These are phyloP conservation scores for Hyaloscypha variabilis DNA, from an alignment of 495 filamentous ascomycete genomes.

Conservation along the genomic window DNA sequence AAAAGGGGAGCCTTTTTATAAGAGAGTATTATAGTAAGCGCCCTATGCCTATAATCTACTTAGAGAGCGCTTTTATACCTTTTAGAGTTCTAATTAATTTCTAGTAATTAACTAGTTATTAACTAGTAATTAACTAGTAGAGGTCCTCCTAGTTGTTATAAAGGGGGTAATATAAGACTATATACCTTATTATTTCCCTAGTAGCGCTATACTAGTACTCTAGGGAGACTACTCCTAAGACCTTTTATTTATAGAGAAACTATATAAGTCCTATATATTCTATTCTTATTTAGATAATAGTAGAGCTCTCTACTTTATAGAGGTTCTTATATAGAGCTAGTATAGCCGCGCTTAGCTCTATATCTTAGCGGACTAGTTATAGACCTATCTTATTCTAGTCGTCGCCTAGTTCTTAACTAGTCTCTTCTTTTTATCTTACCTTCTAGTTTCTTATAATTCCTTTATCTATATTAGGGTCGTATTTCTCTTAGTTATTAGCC, in stretches of 20 bases:
- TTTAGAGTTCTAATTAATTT: background rate
- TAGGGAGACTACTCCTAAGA: too few species aligned
- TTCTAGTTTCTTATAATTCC: conserved; percentile 1
- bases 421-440: background rate
- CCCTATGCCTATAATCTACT: background rate
- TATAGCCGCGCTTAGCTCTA: background rate
- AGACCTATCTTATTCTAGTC: background rate
- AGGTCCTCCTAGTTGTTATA: background rate
- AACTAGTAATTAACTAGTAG: background rate
- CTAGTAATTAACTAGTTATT: background rate
- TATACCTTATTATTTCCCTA: too few species aligned
- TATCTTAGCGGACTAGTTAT: background rate
- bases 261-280: too few species aligned
- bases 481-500: too few species aligned
- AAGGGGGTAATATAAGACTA: background rate
- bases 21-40: background rate
- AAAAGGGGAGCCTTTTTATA: too few species aligned
- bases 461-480: too few species aligned
- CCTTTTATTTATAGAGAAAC: too few species aligned
- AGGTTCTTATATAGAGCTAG: too few species aligned
- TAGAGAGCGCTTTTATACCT: background rate
- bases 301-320: too few species aligned
- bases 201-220: too few species aligned
- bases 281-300: too few species aligned
- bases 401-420: background rate